Evolutionary conservation across 208 protist species (phyloP), one percentile per base, ranked within the genome.

Genomic region (Herpetomonas samuelpessoai): DNA sequence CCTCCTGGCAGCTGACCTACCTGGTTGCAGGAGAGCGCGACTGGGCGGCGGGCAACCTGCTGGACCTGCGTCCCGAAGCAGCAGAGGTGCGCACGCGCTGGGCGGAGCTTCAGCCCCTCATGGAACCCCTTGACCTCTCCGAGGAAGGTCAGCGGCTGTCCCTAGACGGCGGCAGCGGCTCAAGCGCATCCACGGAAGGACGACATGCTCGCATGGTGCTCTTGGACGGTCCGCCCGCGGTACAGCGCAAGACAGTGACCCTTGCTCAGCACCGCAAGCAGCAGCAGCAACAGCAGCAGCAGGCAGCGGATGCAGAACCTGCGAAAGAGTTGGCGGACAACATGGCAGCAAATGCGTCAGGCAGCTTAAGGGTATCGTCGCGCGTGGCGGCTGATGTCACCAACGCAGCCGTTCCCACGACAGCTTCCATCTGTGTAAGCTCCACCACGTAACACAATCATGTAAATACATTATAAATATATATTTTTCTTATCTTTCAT

Each of bases 21-120:
- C 2, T 65, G 64, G 19, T 89, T 74, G 80, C 82, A 92, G 67
- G 76, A 18, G 88, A 92, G 59, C 82, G 76, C 16, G 80, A 85
- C 21, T 82, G 74, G 65, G 79, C 79, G 3, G 69, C 75, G 7
- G 59, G 45, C 12, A 89, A 95, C 58, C 54, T 92, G 44, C 53
- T 73, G 14, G 80, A 91, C 21, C 68, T 84, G 4, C 80, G 76
- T 3, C 49, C 48, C 2, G 82, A 92, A 62, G 56, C 89, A 18
- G 7, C 19, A 29, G 44, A 69, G 44, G 45, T 91, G 41, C 76
- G 84, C 26, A 49, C 24, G 19, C 60, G 64, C n/a, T 86, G 79
- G 77, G 47, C 21, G n/a, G 57, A 62, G 39, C 56, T 88, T 24
- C 46, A 54, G 19, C 22, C 51, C 9, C 22, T 86, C 50, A 60